Base-by-base conservation (phyloP, 495 filamentous ascomycete species). In the Xanthoparmelia taractica region DNA sequence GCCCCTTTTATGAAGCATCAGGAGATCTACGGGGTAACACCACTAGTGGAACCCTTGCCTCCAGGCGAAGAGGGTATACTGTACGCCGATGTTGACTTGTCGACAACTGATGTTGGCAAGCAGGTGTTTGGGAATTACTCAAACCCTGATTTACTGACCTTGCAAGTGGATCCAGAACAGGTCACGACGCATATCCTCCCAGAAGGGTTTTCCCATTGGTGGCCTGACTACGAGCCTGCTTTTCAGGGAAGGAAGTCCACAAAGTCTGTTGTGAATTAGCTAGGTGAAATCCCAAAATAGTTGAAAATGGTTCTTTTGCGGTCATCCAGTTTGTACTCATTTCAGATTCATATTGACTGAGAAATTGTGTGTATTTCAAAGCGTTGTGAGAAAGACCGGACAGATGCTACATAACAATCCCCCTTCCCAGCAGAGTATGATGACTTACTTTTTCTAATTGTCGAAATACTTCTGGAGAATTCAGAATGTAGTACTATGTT, bases 51-150 rank as follows among this genome's bases (percentile, higher is more conserved):
- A 36, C 48, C 55, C 7, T 31, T 72, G 20, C 61, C 63, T 33
- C 57, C 58, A 11, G 70, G 60, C 0, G 65, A 65, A 41, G 76
- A 78, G 55, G 67, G 63, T 0, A 68, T 78, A 12, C 48, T 79
- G 10, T 71, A 66, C 38, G 71, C 69, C 4, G 68, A 76, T 59
- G 57, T 79, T 12, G 70, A n/a, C n/a, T n/a, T n/a, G n/a, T n/a
- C 67, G 25, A 65, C 68, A 5, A 73, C 75, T 43, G 57, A 60
- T n/a, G 50, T 58, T 31, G 64, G 72, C 0, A 76, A 74, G 59
- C 33, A 59, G 17, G 72, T 75, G 25, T 45, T 71, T 0, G 74
- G 78, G n/a, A n/a, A n/a, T n/a, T n/a, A n/a, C n/a, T n/a, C n/a
- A n/a, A n/a, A n/a, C n/a, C 64, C 58, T 62, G 0, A 58, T 62